A percentile compares a stretch with the other conserved stretches of the same genome.
Evolutionary conservation across 768 basidiomycete genomes (phyloP).

Genomic region (Tulasnella sp.): DNA sequence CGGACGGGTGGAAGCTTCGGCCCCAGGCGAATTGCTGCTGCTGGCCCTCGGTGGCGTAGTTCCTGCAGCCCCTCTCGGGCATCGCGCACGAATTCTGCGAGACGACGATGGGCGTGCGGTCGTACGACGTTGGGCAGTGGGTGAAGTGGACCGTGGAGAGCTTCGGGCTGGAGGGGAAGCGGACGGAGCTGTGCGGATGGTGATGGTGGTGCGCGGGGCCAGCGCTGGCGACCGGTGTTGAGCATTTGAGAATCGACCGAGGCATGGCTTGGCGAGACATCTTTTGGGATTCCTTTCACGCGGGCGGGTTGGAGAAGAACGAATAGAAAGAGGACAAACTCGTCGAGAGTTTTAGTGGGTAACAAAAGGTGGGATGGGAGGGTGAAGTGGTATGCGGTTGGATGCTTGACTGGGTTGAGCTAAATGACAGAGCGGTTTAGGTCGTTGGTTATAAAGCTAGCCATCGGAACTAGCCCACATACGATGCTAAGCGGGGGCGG

Average conservation of each 20-base stretch:
- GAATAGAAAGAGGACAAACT: background rate
- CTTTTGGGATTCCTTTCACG: background rate
- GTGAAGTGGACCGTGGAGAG: conserved; percentile 10
- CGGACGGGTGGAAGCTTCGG: conserved; percentile 4
- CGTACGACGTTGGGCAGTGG: conserved; percentile 6
- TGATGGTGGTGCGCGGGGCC: background rate
- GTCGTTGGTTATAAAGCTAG: background rate
- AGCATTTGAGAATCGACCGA: conserved; percentile 8
- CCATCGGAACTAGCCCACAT: background rate
- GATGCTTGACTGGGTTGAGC: background rate
- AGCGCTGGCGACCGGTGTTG: background rate
- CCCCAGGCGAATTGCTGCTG: background rate
- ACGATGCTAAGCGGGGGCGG: background rate
- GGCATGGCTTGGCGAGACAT: background rate
- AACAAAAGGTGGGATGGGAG: background rate
- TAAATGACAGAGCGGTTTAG: background rate
- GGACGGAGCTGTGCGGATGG: background rate
- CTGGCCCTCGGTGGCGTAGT: background rate
- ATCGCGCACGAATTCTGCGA: conserved; percentile 6
- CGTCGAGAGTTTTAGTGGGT: background rate
- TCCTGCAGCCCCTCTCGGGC: conserved; percentile 3
- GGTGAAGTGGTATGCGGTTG: background rate
- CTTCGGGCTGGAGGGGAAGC: conserved; percentile 12
- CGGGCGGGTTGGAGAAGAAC: background rate
- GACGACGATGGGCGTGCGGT: conserved; percentile 12